A percentile compares a stretch with the other conserved stretches of the same genome.
phyloP scores from a whole-genome alignment of 2,329 filamentous ascomycete genomes.

The Blastomyces percursus region DNA sequence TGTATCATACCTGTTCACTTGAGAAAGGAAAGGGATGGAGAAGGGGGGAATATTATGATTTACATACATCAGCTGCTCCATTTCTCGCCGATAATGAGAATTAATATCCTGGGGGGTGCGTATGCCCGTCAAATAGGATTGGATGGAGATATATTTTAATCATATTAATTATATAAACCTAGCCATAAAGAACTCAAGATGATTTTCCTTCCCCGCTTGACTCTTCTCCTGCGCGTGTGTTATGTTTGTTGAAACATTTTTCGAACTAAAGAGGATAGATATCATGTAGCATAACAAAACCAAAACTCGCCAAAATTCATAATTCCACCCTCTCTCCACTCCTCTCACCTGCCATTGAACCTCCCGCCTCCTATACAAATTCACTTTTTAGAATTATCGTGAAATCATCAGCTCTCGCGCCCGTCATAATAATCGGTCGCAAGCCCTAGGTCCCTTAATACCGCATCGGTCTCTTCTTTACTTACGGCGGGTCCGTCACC shows the following conservation, averaged over 20 bases:
- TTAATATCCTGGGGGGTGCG: too few relatives aligned
- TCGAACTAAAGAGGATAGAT: neutral
- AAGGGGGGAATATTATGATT: neutral
- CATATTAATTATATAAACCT: neutral
- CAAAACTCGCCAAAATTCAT: neutral
- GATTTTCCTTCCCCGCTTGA: neutral
- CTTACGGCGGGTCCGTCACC: neutral
- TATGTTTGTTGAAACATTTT: neutral
- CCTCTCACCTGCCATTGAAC: slow-evolving; percentile 10
- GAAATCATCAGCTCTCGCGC: neutral
- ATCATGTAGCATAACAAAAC: neutral
- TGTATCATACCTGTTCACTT: neutral
- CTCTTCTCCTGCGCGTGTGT: neutral
- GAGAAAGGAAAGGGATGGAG: too few relatives aligned
- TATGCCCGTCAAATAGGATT: too few relatives aligned
- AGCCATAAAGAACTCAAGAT: neutral
- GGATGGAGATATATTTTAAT: too few relatives aligned
- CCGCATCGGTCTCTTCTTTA: neutral
- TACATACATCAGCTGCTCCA: too few relatives aligned
- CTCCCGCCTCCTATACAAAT: slow-evolving; percentile 15
- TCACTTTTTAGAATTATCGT: neutral
- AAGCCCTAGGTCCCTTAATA: neutral
- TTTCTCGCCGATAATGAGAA: too few relatives aligned
- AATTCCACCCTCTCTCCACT: neutral
- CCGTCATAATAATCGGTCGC: neutral